These are phyloP conservation scores for Saccharomycopsis olivae DNA, from an alignment of 805 yeast species.

Conservation along the genomic window DNA sequence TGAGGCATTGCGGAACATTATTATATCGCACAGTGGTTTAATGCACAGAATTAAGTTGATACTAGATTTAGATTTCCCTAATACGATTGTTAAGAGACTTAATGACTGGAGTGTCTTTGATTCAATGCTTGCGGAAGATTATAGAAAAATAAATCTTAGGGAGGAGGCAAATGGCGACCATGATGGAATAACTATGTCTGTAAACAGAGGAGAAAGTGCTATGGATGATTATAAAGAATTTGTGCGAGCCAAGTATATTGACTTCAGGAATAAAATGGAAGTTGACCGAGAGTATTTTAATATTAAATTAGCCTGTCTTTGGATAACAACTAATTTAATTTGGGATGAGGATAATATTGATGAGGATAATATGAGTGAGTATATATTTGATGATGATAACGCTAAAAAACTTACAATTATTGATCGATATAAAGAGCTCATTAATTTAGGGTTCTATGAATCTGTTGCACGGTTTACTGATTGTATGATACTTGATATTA, in stretches of 20 bases:
- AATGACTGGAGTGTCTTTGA: background rate
- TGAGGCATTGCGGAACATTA: conserved; percentile 5
- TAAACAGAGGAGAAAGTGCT: no score
- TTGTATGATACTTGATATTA: background rate
- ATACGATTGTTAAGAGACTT: background rate
- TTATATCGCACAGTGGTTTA: background rate
- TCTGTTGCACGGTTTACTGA: background rate
- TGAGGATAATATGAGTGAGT: background rate
- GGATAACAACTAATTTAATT: conserved; percentile 11
- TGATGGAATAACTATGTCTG: no score
- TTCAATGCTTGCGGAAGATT: no score
- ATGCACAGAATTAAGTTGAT: background rate
- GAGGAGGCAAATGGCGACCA: background rate
- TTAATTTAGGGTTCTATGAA: background rate
- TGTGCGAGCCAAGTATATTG: background rate
- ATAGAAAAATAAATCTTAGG: no score
- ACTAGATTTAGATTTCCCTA: conserved; percentile 2
- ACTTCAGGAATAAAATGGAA: background rate
- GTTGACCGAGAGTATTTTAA: background rate
- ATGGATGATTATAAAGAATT: no score
- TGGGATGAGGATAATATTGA: conserved; percentile 6
- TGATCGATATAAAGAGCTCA: background rate
- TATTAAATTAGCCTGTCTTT: conserved; percentile 12
- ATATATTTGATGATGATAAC: background rate
- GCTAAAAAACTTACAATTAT: background rate